Base-by-base conservation (phyloP, 2,329 filamentous ascomycete genomes). In the Samsoniella hepiali region DNA sequence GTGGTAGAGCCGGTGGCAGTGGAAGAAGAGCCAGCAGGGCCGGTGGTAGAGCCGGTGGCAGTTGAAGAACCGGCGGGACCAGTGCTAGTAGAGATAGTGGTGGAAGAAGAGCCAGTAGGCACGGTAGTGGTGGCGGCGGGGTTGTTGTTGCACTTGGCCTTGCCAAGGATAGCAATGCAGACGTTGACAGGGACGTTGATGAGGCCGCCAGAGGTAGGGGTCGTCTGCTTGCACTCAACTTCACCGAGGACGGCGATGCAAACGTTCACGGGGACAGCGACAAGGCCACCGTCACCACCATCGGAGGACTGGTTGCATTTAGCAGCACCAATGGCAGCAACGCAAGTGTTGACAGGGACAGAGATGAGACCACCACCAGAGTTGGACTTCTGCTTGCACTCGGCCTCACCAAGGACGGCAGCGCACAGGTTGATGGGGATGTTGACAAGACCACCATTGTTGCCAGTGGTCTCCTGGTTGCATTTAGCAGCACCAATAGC, bases 141-240 rank as follows among this genome's bases (percentile, higher is more conserved):
- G 34, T 51, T 34, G 11, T 63, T 34, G 1, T 45, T 45, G 34
- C 61, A 63, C 53, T 51, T 22, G 8, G 17, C 61, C 1, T 51
- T 9, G 4, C 61, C 61, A 9, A 63, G 61, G 15, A 63, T 22
- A 13, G 53, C 61, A 6, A n/a, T 6, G 61, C 61, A 63, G 3
- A 31, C 13, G 22, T 36, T 58, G 1, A 63, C 22, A 8, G 61
- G 61, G 3, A 63, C 22, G 11, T 17, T 27, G 34, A 63, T 3
- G 17, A 63, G 60, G 17, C 51, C 22, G 9, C 34, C n/a, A 6
- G 15, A 1, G 22, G 32, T 11, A 13, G 27, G 1, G 17, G 27
- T 8, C 10, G 44, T n/a, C 36, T 63, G 51, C 0, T 29, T 3
- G 53, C 60, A 63, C 42, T 50, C 31, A 7, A 44, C 53, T 15